A percentile compares a stretch with the other conserved stretches of the same genome.
Evolutionary conservation across 1,139 yeast genomes (phyloP).

Genomic region (Hyphopichia khmerensis): DNA sequence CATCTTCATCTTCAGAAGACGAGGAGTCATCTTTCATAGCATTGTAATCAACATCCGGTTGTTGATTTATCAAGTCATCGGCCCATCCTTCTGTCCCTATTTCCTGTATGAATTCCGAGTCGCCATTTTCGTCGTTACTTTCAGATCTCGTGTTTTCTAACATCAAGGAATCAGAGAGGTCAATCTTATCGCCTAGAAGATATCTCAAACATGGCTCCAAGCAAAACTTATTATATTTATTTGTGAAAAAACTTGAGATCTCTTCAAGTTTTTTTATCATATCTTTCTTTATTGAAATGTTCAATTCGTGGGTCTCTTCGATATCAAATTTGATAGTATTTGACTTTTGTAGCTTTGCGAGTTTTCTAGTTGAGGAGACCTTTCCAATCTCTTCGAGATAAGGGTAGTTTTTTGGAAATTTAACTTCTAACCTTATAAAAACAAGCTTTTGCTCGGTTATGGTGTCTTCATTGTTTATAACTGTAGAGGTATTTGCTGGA

Average conservation of each 20-base stretch:
- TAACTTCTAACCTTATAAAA: conserved; percentile 66
- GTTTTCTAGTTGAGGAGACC: conserved; percentile 16
- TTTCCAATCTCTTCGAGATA: conserved; percentile 45
- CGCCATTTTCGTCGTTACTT: conserved; percentile 18
- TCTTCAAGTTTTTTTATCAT: conserved; percentile 52
- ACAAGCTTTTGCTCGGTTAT: conserved; percentile 52
- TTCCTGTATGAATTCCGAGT: conserved; percentile 24
- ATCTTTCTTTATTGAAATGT: conserved; percentile 43
- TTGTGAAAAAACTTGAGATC: conserved; percentile 58
- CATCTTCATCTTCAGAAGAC: conserved; percentile 33
- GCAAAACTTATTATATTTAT: conserved; percentile 59
- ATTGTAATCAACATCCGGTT: conserved; percentile 28
- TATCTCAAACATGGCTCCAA: conserved; percentile 78
- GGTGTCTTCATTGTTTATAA: conserved; percentile 7
- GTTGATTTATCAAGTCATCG: conserved; percentile 42
- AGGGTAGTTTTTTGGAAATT: conserved; percentile 76
- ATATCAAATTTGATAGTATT: conserved; percentile 50
- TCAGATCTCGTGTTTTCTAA: conserved; percentile 16
- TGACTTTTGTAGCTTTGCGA: conserved; percentile 20
- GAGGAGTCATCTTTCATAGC: conserved; percentile 20
- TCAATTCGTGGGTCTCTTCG: conserved; percentile 75
- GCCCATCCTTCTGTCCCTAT: conserved; percentile 48
- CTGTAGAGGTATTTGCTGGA: conserved; percentile 3
- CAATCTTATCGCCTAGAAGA: conserved; percentile 78
- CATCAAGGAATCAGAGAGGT: conserved; percentile 40